These are phyloP conservation scores for Prunus persica DNA, from an alignment of 306 rosid species.

Conservation along the genomic window DNA sequence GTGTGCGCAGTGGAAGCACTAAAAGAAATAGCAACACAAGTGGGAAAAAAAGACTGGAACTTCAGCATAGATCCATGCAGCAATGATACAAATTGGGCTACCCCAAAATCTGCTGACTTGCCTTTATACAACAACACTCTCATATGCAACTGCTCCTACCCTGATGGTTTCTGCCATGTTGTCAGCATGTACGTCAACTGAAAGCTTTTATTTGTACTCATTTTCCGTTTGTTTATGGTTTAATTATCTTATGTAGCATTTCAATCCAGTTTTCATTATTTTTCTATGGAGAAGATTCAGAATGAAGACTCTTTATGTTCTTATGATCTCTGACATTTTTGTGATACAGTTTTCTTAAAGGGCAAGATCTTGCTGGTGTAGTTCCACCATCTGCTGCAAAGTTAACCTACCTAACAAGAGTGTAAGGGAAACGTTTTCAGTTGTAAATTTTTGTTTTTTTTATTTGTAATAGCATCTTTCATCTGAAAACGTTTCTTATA, in stretches of 20 bases:
- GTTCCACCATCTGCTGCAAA: slow-evolving; percentile 10
- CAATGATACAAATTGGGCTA: slow-evolving; percentile 11
- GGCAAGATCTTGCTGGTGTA: slow-evolving; percentile 19
- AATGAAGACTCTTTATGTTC: no score
- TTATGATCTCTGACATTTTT: background rate
- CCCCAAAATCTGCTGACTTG: background rate
- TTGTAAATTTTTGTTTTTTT: background rate
- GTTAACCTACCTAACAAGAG: slow-evolving; percentile 4
- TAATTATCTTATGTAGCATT: background rate
- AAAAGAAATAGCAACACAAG: background rate
- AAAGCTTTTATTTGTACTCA: background rate
- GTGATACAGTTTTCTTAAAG: background rate
- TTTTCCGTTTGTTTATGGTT: background rate
- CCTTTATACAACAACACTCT: slow-evolving; percentile 18
- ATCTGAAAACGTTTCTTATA: background rate
- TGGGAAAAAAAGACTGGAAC: slow-evolving; percentile 25
- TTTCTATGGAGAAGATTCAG: no score
- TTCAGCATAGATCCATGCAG: slow-evolving; percentile 20
- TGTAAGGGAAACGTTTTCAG: background rate
- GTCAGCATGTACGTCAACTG: background rate
- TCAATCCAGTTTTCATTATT: background rate
- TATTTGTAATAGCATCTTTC: background rate
- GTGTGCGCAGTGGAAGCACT: slow-evolving; percentile 20
- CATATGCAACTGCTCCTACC: slow-evolving; percentile 15
- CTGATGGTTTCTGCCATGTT: slow-evolving; percentile 17